Percentiles rank a stretch among this genome's conserved stretches.
Conservation (phyloP, 1,139 yeast species). For the Debaryomyces subglobosus region DNA sequence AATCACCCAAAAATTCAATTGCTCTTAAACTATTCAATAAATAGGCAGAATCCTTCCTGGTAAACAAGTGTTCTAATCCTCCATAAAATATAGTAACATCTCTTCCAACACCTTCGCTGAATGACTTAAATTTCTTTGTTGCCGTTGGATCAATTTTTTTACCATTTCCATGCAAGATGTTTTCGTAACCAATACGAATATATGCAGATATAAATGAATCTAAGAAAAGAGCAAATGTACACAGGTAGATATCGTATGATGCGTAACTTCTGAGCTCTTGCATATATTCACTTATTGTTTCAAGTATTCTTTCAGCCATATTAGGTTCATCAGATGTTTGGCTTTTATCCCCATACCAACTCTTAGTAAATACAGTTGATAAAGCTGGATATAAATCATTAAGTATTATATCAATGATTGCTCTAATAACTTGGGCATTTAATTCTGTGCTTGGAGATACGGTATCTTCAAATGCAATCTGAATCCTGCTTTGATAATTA, state of each 20-base stretch:
- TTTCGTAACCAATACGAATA: conserved; percentile 48
- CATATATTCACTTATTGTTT: conserved; percentile 76
- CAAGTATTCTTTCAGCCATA: conserved; percentile 62
- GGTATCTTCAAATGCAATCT: conserved; percentile 60
- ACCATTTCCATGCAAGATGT: conserved; percentile 50
- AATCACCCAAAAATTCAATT: conserved; percentile 72
- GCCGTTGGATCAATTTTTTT: conserved; percentile 64
- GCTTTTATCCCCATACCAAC: conserved; percentile 47
- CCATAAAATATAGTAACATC: conserved; percentile 72
- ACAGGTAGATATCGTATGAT: conserved; percentile 48
- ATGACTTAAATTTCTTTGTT: conserved; percentile 45
- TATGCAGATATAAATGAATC: conserved; percentile 50
- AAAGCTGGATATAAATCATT: conserved; percentile 61
- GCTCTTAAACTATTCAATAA: conserved; percentile 56
- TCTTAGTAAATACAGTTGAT: conserved; percentile 42
- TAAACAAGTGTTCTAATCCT: conserved; percentile 57
- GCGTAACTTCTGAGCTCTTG: conserved; percentile 60
- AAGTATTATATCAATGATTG: conserved; percentile 66
- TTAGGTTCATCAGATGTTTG: conserved; percentile 36
- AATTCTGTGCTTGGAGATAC: conserved; percentile 77
- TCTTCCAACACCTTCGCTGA: conserved; percentile 44
- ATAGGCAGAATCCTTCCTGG: conserved; percentile 50
- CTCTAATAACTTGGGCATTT: conserved; percentile 68
- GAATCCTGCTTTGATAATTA: conserved; percentile 59
- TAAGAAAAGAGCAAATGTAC: conserved; percentile 46